Percentiles rank a stretch among this genome's conserved stretches.
phyloP scores from a whole-genome alignment of 192 early-diverging fungal genomes.

The Piromyces finnis region DNA sequence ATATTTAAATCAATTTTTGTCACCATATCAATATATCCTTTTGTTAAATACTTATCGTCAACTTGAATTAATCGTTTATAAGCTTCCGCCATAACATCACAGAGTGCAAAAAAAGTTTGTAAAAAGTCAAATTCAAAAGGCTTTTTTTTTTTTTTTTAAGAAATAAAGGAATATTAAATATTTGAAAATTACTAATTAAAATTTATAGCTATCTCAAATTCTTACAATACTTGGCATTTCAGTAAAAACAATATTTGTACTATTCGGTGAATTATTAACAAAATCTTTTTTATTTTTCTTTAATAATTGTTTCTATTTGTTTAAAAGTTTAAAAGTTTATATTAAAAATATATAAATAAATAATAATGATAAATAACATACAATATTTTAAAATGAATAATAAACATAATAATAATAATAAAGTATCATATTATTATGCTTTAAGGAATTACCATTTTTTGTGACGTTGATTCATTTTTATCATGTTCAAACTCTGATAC shows the following conservation, averaged over 20 bases:
- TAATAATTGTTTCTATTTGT: background rate
- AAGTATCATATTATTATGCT: too few species aligned
- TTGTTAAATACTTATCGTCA: background rate
- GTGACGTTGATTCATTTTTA: background rate
- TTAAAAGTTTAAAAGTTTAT: too few species aligned
- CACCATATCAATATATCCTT: background rate
- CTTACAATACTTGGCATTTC: background rate
- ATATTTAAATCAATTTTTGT: background rate
- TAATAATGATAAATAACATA: too few species aligned
- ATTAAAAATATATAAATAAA: too few species aligned
- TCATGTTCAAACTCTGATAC: background rate
- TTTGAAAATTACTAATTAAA: background rate
- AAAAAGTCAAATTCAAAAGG: background rate
- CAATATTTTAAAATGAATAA: too few species aligned
- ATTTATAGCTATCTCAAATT: background rate
- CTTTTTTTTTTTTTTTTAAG: background rate
- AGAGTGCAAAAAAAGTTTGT: background rate
- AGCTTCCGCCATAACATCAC: background rate
- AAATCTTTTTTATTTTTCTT: background rate
- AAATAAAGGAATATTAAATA: too few species aligned
- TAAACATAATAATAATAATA: too few species aligned
- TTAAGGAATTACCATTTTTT: background rate
- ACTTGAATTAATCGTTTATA: background rate
- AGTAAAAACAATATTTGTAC: background rate
- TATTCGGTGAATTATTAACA: background rate